Conservation (phyloP, 805 yeast species). For the Cyberlindnera meyerae region DNA sequence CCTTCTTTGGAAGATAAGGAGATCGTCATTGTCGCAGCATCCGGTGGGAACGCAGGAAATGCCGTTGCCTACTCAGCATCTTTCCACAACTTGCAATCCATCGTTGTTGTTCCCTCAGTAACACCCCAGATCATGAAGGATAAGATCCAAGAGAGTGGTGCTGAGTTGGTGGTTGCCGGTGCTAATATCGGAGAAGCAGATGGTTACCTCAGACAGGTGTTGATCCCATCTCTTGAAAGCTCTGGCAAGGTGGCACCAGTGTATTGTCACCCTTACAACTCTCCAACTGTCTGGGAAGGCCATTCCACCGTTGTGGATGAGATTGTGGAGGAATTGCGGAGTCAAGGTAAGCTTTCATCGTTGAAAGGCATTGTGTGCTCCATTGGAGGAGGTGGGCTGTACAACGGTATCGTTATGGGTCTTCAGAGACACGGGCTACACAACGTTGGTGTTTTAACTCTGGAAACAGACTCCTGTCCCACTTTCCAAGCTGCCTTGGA, state of each 20-base stretch:
- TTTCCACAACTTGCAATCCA: constrained; percentile 34
- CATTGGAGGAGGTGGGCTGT: constrained; percentile 56
- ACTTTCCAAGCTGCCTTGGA: constrained; percentile 48
- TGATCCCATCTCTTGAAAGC: constrained; percentile 23
- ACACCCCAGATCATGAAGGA: constrained; percentile 43
- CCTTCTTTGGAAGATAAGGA: constrained; percentile 26
- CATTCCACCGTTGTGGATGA: constrained; percentile 46
- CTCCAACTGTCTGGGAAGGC: constrained; percentile 50
- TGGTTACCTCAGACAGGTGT: constrained; percentile 30
- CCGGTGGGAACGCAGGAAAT: constrained; percentile 54
- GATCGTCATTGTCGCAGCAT: constrained; percentile 43
- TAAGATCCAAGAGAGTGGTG: constrained; percentile 44
- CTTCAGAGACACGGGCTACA: constrained; percentile 31
- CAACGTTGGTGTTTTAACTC: constrained; percentile 40
- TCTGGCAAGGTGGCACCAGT: constrained; percentile 30
- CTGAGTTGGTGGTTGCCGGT: constrained; percentile 45
- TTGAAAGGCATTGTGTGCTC: constrained; percentile 48
- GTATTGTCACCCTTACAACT: constrained; percentile 53
- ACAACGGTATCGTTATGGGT: constrained; percentile 47
- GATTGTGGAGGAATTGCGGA: constrained; percentile 27
- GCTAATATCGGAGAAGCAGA: constrained; percentile 48
- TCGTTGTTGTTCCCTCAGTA: constrained; percentile 55
- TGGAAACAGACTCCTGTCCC: constrained; percentile 63
- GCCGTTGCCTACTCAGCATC: constrained; percentile 48
- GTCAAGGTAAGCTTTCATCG: constrained; percentile 21